Percentiles rank a stretch among this genome's conserved stretches.
These are phyloP conservation scores for Trichocomaceae sp. DNA, from an alignment of 2,329 filamentous ascomycete genomes.

Conservation along the genomic window DNA sequence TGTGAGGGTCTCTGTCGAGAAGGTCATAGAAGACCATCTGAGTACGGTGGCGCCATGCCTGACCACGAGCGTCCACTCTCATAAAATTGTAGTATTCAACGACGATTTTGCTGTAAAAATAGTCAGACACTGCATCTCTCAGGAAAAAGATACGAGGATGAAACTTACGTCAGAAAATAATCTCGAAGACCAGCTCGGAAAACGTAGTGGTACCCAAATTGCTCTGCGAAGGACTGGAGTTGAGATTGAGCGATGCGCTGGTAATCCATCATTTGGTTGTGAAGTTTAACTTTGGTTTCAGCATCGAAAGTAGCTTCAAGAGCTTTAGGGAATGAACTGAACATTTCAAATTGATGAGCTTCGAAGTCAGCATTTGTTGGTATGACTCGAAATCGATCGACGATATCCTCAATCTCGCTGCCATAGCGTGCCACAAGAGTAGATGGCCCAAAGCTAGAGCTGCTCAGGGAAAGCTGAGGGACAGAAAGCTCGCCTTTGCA, in stretches of 20 bases:
- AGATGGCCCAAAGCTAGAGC: not conserved
- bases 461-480: slow-evolving; percentile 7
- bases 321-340: slow-evolving; percentile 16
- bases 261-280: slow-evolving; percentile 16
- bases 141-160: not conserved
- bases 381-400: slow-evolving; percentile 14
- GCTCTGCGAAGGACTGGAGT: slow-evolving; percentile 15
- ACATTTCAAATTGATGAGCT: slow-evolving; percentile 18
- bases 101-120: slow-evolving; percentile 16
- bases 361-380: slow-evolving; percentile 20
- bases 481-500: slow-evolving; percentile 3
- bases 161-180: slow-evolving; percentile 23
- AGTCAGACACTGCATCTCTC: not conserved
- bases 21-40: slow-evolving; percentile 21
- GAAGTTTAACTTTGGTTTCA: slow-evolving; percentile 14
- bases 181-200: slow-evolving; percentile 23
- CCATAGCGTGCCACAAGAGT: slow-evolving; percentile 14
- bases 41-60: slow-evolving; percentile 14
- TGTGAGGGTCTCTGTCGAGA: slow-evolving; percentile 17
- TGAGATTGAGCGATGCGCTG: slow-evolving; percentile 20
- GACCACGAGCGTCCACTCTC: slow-evolving; percentile 17
- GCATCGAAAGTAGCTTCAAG: slow-evolving; percentile 14
- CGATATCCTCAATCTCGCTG: slow-evolving; percentile 13
- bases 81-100: slow-evolving; percentile 18
- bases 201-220: slow-evolving; percentile 22